Base-by-base conservation (phyloP, 2,329 filamentous ascomycete species). In the Ophiostoma triangulosporum region DNA sequence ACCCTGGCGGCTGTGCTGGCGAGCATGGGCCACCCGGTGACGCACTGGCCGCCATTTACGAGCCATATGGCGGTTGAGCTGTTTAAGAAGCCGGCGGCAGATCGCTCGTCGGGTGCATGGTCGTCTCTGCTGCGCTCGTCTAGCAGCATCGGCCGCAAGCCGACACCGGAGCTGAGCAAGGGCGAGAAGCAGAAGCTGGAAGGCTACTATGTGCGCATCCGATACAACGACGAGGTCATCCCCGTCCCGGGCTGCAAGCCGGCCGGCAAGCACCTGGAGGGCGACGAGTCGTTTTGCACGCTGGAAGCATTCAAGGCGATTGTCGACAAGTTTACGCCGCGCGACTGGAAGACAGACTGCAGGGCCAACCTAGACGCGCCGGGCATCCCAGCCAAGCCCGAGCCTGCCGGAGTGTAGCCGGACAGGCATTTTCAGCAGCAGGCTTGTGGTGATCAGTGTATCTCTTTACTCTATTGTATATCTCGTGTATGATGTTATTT, bases 271-370 rank as follows among this genome's bases (percentile, higher is more conserved):
- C 93, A 98, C 68, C 74, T 95, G 3, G 79, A 87, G 1, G 88
- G 88, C 1, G 86, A 97, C 61, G 83, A 89, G 60, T 86, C 81
- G 26, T 91, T 97, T 63, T 98, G 93, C 69, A 97, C 91, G 0
- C 68, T 98, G 82, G 80, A 85, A 54, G 88, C 91, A 0, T 98
- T 98, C 74, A 97, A 97, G 68, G 73, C 80, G 51, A 87, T 96
- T 53, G 88, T 93, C 2, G 91, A 97, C 69, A 88, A 88, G 62
- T 94, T 86, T 64, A 93, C 88, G 1, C 93, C 93, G 0, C 71
- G 72, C 55, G 77, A 89, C 65, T 97, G 90, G 91, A 76, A 70
- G 59, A 63, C 69, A 22, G 68, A 78, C 57, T 81, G 77, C 60
- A 69, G 68, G n/a, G 59, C 64, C 46, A 74, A 75, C 56, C 59